Conservation (phyloP, 202 grass and related monocot genomes). For the Schoenoplectus triqueter region DNA sequence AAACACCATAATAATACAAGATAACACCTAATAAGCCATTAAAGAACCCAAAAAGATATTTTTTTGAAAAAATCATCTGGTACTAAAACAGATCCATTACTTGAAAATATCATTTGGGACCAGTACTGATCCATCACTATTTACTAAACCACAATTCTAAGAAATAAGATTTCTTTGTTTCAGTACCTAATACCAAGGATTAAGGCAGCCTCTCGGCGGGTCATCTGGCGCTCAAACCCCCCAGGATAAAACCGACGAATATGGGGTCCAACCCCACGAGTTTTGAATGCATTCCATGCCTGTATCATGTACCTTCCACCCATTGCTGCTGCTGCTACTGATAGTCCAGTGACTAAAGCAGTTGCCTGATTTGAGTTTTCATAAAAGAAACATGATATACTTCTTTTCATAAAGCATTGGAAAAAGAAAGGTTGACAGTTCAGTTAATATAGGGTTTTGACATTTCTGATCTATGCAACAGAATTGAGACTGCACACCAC, state of each 20-base stretch:
- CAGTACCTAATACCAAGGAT: slow-evolving; percentile 85
- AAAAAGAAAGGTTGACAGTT: not conserved
- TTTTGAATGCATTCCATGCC: slow-evolving; percentile 70
- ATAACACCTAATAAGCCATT: not conserved
- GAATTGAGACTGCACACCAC: not conserved
- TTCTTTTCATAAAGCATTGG: not conserved
- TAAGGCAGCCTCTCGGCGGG: slow-evolving; percentile 64
- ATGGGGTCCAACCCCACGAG: slow-evolving; percentile 49
- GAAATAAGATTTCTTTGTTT: not conserved
- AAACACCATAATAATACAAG: not conserved
- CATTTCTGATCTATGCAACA: not conserved
- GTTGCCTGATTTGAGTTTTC: slow-evolving; percentile 51
- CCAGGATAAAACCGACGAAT: slow-evolving; percentile 78
- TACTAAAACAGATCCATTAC: no score
- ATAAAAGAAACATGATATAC: not conserved
- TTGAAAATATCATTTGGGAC: not conserved
- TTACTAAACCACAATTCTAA: slow-evolving; percentile 3
- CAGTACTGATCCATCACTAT: not conserved
- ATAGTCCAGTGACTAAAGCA: slow-evolving; percentile 63
- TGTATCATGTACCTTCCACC: slow-evolving; percentile 66
- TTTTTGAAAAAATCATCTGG: no score
- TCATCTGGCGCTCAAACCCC: slow-evolving; percentile 87
- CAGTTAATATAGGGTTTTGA: slow-evolving; percentile 7
- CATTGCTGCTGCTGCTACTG: slow-evolving; percentile 73
- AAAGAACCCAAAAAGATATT: not conserved